These are phyloP conservation scores for Volvariella volvacea DNA, from an alignment of 1,284 basidiomycete species.

Conservation along the genomic window DNA sequence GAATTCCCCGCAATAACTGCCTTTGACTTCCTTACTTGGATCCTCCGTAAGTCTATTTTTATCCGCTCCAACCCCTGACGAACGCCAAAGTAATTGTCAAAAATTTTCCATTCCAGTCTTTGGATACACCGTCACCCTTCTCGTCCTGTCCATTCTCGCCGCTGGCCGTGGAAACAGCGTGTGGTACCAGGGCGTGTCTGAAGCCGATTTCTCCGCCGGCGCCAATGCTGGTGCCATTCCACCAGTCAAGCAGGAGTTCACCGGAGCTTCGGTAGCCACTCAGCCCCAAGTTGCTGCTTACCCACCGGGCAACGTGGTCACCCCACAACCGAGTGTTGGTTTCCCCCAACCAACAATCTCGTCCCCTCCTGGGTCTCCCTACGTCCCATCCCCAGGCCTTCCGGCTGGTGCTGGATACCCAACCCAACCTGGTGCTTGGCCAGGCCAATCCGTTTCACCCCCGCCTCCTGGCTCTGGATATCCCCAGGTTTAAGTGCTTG, in stretches of 20 bases:
- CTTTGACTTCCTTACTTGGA: slow-evolving; percentile 47
- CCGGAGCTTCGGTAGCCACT: not conserved
- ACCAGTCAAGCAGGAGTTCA: slow-evolving; percentile 16
- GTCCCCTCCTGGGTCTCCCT: too few relatives aligned
- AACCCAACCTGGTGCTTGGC: too few relatives aligned
- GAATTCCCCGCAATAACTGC: slow-evolving; percentile 41
- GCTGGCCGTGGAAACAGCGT: slow-evolving; percentile 30
- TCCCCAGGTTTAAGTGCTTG: too few relatives aligned
- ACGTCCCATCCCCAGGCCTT: too few relatives aligned
- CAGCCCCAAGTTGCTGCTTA: not conserved
- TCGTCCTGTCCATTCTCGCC: slow-evolving; percentile 28
- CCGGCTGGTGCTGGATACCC: too few relatives aligned
- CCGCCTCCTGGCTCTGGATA: too few relatives aligned
- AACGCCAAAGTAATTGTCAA: too few relatives aligned
- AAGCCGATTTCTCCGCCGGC: slow-evolving; percentile 26
- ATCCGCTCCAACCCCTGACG: too few relatives aligned
- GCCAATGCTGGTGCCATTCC: slow-evolving; percentile 16
- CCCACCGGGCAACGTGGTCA: slow-evolving; percentile 1
- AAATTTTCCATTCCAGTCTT: slow-evolving; percentile 27
- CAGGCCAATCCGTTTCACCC: too few relatives aligned
- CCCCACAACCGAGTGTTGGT: not conserved
- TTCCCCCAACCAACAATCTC: too few relatives aligned
- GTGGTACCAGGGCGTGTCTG: slow-evolving; percentile 36
- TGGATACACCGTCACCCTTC: slow-evolving; percentile 29
- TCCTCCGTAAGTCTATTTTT: slow-evolving; percentile 34